Evolutionary conservation across 352 stramenopile genomes (phyloP), one percentile per base, ranked within the genome.

Genomic region (Phytophthora constricta): DNA sequence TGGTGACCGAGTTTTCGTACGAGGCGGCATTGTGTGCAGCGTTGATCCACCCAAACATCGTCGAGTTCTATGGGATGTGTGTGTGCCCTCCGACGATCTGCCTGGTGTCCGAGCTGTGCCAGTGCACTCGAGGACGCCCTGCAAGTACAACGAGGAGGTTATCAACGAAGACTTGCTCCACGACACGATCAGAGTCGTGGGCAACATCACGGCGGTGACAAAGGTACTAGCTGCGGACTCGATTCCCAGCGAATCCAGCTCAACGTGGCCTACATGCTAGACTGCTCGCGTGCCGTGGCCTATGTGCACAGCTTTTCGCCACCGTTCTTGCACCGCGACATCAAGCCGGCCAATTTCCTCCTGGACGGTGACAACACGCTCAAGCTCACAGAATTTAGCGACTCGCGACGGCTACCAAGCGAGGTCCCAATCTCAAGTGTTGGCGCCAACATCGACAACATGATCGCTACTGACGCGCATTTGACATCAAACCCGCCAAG

Each of bases 11-110:
- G 41, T 47, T 47, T 23, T 47, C 41, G 16, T 17, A 47, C 17
- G 41, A 47, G 19, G 41, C 41, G 17, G 41, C 41, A 23, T 23
- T 47, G 41, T 47, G 41, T 20, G 41, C 41, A 17, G 19, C 41
- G 2, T 20, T 47, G 41, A 47, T 7, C 19, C 41, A 47, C 41
- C 41, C 41, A n/a, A 47, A 47, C 41, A 23, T 47, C n/a, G 41
- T 47, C 41, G 19, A 47, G 19, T 47, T 47, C 16, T 23, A 47
- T 10, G 41, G 41, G 14, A 47, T 47, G 41, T 47, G 41, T 10
- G 41, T 47, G 41, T 47, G 41, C n/a, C 41, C 41, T 23, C 41
- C 41, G 16, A 47, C 41, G 14, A 47, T 47, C n/a, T n/a, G 41
- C 11, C 22, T 47, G 41, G 41, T 47, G 16, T 20, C 19, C 19